Conservation (phyloP, 1,139 yeast genomes). For the Kodamaea plutei region DNA sequence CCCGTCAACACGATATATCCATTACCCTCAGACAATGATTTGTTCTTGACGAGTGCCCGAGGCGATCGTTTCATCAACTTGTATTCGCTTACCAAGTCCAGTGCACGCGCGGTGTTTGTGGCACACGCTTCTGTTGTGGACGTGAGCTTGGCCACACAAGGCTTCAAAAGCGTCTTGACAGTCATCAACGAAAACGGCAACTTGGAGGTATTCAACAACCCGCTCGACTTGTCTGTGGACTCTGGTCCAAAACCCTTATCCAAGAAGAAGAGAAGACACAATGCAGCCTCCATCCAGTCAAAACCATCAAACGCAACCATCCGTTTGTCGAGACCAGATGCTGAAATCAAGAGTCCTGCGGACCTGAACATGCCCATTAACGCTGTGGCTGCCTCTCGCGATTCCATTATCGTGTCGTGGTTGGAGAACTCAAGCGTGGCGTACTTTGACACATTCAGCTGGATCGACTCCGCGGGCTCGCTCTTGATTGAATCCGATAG, state of each 20-base stretch:
- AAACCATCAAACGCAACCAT: conserved; percentile 45
- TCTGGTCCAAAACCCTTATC: conserved; percentile 18
- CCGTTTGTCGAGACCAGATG: conserved; percentile 41
- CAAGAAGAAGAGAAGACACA: conserved; percentile 37
- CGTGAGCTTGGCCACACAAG: conserved; percentile 33
- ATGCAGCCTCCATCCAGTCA: conserved; percentile 35
- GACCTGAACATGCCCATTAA: conserved; percentile 40
- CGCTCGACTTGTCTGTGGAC: conserved; percentile 24
- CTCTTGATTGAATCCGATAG: conserved; percentile 21
- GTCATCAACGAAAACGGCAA: conserved; percentile 66
- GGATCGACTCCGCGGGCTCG: conserved; percentile 41
- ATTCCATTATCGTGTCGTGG: conserved; percentile 56
- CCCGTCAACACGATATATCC: conserved; percentile 50
- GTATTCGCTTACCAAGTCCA: conserved; percentile 45
- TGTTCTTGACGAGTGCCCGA: conserved; percentile 63
- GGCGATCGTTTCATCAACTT: conserved; percentile 79
- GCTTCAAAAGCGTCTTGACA: conserved; percentile 41
- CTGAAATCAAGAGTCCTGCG: conserved; percentile 28
- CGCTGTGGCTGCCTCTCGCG: conserved; percentile 35
- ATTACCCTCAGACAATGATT: conserved; percentile 31
- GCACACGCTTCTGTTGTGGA: conserved; percentile 56
- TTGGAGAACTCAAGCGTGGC: conserved; percentile 66
- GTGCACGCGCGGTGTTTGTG: conserved; percentile 54
- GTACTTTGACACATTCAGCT: conserved; percentile 55
- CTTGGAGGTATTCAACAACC: conserved; percentile 61